Evolutionary conservation across 495 filamentous ascomycete genomes (phyloP).

Genomic region (Hypoxylon intermedium): DNA sequence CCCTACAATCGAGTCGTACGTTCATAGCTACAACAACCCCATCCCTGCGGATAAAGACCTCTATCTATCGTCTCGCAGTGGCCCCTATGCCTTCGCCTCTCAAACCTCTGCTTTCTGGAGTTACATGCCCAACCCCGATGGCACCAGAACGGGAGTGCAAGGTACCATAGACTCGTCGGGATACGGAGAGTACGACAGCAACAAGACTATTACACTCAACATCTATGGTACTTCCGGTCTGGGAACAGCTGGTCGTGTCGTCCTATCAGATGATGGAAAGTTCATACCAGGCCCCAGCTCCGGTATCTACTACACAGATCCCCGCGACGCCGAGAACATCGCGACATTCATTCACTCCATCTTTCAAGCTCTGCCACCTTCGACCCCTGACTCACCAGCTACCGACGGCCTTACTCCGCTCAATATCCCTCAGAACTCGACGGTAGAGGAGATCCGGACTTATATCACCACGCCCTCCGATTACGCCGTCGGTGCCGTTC

Average conservation of each 20-base stretch:
- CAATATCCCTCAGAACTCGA: conserved; percentile 44
- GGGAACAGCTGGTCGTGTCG: conserved; percentile 45
- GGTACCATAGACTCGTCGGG: conserved; percentile 52
- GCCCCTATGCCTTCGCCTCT: conserved; percentile 49
- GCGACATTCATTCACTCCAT: conserved; percentile 50
- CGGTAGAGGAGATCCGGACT: conserved; percentile 42
- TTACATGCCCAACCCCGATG: conserved; percentile 43
- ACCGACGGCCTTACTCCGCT: conserved; percentile 43
- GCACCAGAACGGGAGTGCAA: conserved; percentile 43
- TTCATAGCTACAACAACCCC: conserved; percentile 46
- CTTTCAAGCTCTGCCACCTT: conserved; percentile 46
- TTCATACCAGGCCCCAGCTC: conserved; percentile 44
- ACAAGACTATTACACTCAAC: conserved; percentile 52
- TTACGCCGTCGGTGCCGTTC: conserved; percentile 49
- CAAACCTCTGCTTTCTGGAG: conserved; percentile 52
- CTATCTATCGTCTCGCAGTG: conserved; percentile 44
- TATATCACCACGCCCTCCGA: conserved; percentile 48
- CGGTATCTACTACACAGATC: conserved; percentile 46
- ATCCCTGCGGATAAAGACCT: conserved; percentile 40
- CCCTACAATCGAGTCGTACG: conserved; percentile 46
- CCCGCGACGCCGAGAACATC: conserved; percentile 47
- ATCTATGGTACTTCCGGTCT: conserved; percentile 54
- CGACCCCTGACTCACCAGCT: conserved; percentile 32
- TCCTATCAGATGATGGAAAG: conserved; percentile 41
- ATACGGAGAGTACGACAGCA: conserved; percentile 34